Evolutionary conservation across 768 basidiomycete species (phyloP).

Genomic region (Cyclocybe cylindracea): DNA sequence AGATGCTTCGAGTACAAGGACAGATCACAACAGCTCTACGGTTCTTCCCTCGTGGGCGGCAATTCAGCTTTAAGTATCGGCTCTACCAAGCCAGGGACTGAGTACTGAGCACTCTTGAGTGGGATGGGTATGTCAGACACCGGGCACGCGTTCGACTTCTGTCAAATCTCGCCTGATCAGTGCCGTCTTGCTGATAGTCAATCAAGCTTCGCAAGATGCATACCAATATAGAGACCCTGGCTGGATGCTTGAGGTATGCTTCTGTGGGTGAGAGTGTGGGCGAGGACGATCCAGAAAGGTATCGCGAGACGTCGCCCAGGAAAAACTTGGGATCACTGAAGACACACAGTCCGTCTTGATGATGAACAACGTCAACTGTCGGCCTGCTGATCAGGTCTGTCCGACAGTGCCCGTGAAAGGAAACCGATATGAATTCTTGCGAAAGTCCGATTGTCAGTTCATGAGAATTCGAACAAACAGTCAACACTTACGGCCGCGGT

Average conservation of each 20-base stretch:
- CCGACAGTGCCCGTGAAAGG: too few species aligned
- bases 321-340: conserved; percentile 2
- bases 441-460: conserved; percentile 6
- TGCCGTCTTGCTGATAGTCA: too few species aligned
- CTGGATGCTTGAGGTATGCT: too few species aligned
- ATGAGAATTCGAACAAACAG: conserved; percentile 2
- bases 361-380: neutral
- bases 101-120: too few species aligned
- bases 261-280: too few species aligned
- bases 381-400: neutral
- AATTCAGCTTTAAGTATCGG: too few species aligned
- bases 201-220: too few species aligned
- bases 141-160: too few species aligned
- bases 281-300: neutral
- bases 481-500: conserved; percentile 7
- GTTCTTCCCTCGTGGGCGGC: conserved; percentile 4
- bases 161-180: too few species aligned
- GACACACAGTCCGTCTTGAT: neutral
- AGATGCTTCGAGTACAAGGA: neutral
- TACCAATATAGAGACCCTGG: too few species aligned
- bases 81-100: too few species aligned
- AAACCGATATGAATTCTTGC: neutral
- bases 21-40: conserved; percentile 6
- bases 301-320: neutral
- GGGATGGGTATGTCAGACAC: too few species aligned